Base-by-base conservation (phyloP, 2,329 filamentous ascomycete species). In the Ambrosiella cleistominuta region DNA sequence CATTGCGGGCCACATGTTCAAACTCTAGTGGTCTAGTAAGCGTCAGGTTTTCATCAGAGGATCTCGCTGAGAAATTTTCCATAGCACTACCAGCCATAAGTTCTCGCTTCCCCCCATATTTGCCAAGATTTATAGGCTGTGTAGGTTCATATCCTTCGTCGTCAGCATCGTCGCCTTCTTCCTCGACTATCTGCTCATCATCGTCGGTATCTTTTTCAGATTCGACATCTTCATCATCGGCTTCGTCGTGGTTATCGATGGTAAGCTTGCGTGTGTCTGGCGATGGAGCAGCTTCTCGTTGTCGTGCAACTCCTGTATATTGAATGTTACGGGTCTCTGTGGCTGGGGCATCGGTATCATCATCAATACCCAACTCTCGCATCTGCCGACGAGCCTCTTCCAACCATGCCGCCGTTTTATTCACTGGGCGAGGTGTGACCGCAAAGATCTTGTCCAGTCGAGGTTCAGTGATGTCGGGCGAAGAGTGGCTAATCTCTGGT, bases 401-500 rank as follows among this genome's bases (percentile, higher is more conserved):
- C 6, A 61, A 35, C 59, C 59, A 61, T 7, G 56, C 53, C 13
- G 56, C 52, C 17, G 59, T 61, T 19, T 56, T 56, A n/a, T 52
- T 52, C 9, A 49, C 42, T 7, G 40, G 57, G 35, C 55, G 12
- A 39, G 54, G 38, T 12, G 38, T 54, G 13, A 4, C 38, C 3
- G 37, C 42, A 13, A 54, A 54, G 9, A 54, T 42, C 35, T 54
- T 17, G 40, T 61, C 27, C 37, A 57, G 47, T 37, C 59, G 37
- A 51, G 53, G 42, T 53, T 55, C 36, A 50, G 53, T 45, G 47
- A 56, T 45, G 45, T 57, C 47, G 3, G 60, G 54, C 15, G 57
- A 59, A n/a, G 60, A 57, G 47, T 61, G 60, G 7, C 57, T 56
- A 44, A 54, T 54, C 54, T 61, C 60, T 19, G 57, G 57, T 3